phyloP scores from a whole-genome alignment of 129 eudicot genomes.

The Kitagawia praeruptora region DNA sequence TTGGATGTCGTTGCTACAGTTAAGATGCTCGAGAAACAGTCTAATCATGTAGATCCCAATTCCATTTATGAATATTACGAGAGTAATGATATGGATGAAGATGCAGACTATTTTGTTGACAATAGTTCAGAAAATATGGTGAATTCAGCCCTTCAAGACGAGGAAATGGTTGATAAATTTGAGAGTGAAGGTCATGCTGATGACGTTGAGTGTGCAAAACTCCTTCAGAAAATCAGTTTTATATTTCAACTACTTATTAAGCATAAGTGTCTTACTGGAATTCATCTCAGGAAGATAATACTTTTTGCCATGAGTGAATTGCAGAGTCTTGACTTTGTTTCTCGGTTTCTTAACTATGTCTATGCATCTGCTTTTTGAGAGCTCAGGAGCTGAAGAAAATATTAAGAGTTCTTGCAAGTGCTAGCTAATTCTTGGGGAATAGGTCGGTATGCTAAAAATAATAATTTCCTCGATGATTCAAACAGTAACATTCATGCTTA shows the following conservation, averaged over 20 bases:
- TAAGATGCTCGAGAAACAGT: constrained; percentile 44
- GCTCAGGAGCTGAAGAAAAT: constrained; percentile 71
- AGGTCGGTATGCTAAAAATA: constrained; percentile 56
- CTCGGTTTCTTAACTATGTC: constrained; percentile 54
- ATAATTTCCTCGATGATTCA: constrained; percentile 38
- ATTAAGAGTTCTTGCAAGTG: constrained; percentile 53
- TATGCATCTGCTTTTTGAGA: constrained; percentile 86
- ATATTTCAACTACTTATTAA: constrained; percentile 51
- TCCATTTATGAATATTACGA: constrained; percentile 15
- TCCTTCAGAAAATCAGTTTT: constrained; percentile 65
- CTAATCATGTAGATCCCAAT: constrained; percentile 27
- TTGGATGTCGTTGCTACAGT: constrained; percentile 56
- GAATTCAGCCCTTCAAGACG: constrained; percentile 37
- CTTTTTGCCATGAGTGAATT: constrained; percentile 73
- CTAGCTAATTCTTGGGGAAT: constrained; percentile 68
- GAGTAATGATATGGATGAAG: constrained; percentile 20
- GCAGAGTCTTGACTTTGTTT: constrained; percentile 39
- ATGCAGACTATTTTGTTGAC: constrained; percentile 35
- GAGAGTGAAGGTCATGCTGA: constrained; percentile 41
- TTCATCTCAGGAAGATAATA: constrained; percentile 74
- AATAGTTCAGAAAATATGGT: constrained; percentile 50
- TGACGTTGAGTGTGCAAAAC: constrained; percentile 71
- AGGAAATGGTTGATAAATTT: constrained; percentile 25
- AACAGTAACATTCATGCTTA: constrained; percentile 20
- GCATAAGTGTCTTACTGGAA: constrained; percentile 63